These are phyloP conservation scores for Myriosclerotinia duriaeana DNA, from an alignment of 2,329 filamentous ascomycete genomes.

Conservation along the genomic window DNA sequence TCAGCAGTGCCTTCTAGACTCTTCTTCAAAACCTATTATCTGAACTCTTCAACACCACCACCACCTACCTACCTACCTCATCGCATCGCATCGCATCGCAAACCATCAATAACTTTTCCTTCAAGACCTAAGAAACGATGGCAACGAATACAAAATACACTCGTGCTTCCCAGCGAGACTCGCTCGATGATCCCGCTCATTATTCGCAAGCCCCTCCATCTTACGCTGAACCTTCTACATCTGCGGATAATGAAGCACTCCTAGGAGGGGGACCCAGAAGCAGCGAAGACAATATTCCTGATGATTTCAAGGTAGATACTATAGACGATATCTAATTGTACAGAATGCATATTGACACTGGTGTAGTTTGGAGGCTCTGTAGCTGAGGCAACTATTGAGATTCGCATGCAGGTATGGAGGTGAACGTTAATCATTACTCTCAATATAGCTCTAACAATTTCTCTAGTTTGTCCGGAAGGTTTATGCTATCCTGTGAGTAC, in stretches of 20 bases:
- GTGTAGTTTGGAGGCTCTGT: conserved; percentile 84
- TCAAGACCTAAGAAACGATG: conserved; percentile 50
- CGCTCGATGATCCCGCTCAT: conserved; percentile 64
- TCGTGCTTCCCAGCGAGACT: conserved; percentile 81
- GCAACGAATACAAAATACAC: conserved; percentile 78
- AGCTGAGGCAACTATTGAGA: conserved; percentile 89
- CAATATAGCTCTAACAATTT: not conserved
- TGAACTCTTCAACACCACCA: not conserved
- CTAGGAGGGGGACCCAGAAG: conserved; percentile 67
- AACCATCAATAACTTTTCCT: not conserved
- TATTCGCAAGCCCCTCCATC: conserved; percentile 81
- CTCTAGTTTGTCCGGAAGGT: conserved; percentile 92
- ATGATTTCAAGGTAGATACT: conserved; percentile 82
- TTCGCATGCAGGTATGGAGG: conserved; percentile 62
- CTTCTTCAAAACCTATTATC: not conserved
- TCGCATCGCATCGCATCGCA: conserved; percentile 5
- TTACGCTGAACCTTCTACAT: conserved; percentile 63
- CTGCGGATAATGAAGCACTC: conserved; percentile 52
- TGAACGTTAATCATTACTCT: not conserved
- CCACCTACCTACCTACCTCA: not conserved
- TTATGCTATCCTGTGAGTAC: conserved; percentile 79
- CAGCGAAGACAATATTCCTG: conserved; percentile 88
- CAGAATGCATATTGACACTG: conserved; percentile 24
- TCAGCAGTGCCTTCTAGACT: not conserved
- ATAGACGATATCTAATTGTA: conserved; percentile 4